Evolutionary conservation across 495 filamentous ascomycete genomes (phyloP).

Genomic region (Penicillium soppii): DNA sequence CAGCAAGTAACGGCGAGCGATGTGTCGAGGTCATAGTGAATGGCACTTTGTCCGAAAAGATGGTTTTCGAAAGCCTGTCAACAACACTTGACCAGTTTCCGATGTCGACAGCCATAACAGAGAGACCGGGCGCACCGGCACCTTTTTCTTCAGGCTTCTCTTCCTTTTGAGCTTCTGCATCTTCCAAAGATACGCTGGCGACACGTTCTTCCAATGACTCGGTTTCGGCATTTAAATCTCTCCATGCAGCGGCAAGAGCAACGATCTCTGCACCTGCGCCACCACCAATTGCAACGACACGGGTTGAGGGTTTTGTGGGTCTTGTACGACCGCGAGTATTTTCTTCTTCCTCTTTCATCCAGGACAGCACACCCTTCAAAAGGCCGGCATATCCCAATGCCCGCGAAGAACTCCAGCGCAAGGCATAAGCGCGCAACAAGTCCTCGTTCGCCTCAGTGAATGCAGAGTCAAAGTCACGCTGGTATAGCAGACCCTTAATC

Average conservation of each 20-base stretch:
- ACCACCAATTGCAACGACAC: conserved; percentile 74
- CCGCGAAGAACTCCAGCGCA: conserved; percentile 81
- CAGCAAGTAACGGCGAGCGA: conserved; percentile 54
- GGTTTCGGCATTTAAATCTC: conserved; percentile 30
- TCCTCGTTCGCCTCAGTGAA: conserved; percentile 64
- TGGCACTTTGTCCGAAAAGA: conserved; percentile 34
- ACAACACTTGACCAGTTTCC: conserved; percentile 72
- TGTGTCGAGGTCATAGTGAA: conserved; percentile 22
- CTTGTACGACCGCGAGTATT: neutral
- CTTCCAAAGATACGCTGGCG: conserved; percentile 19
- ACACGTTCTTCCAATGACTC: conserved; percentile 11
- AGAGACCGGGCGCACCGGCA: conserved; percentile 25
- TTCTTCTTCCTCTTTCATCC: conserved; percentile 25
- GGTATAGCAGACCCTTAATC: conserved; percentile 80
- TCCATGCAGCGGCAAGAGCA: conserved; percentile 66
- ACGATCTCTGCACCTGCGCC: conserved; percentile 84
- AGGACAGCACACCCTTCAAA: conserved; percentile 44
- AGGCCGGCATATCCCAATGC: conserved; percentile 76
- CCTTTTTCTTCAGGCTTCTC: neutral
- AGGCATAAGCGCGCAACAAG: conserved; percentile 74
- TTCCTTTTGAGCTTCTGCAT: neutral
- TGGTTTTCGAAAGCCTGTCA: conserved; percentile 45
- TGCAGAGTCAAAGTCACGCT: conserved; percentile 76
- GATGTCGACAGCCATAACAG: conserved; percentile 72
- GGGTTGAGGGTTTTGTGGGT: conserved; percentile 9